phyloP scores from a whole-genome alignment of 257 asterid genomes.

The Pogostemon cablin region DNA sequence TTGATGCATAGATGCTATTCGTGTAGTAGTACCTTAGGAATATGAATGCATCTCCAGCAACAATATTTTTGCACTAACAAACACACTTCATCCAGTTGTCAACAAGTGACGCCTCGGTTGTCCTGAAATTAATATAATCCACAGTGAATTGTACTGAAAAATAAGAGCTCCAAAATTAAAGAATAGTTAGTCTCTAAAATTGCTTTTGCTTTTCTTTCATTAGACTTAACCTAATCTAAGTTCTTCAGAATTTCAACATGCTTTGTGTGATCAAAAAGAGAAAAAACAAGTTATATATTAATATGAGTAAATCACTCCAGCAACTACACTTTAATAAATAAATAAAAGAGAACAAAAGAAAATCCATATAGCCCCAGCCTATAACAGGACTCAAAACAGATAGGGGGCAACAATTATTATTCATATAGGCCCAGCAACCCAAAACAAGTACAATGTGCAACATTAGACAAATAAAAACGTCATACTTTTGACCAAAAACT shows the following conservation, averaged over 20 bases:
- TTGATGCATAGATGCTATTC: neutral
- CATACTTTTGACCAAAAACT: constrained; percentile 8
- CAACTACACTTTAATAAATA: no score
- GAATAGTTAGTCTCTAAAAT: neutral
- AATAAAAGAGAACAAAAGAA: neutral
- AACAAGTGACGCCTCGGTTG: constrained; percentile 98
- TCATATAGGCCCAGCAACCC: neutral
- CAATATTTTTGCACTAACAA: constrained; percentile 92
- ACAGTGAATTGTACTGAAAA: neutral
- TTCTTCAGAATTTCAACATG: neutral
- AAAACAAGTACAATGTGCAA: neutral
- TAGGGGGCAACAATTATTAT: neutral
- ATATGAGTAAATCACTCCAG: constrained; percentile 1
- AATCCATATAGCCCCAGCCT: constrained; percentile 3
- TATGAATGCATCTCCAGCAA: constrained; percentile 97
- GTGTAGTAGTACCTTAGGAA: constrained; percentile 68
- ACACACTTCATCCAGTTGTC: constrained; percentile 99
- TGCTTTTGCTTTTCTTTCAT: neutral
- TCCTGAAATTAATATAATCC: constrained; percentile 53
- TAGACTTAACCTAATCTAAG: neutral
- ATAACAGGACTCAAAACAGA: neutral
- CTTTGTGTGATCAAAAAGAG: constrained; percentile 10
- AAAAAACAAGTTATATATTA: neutral
- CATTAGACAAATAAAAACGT: neutral
- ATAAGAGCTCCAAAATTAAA: constrained; percentile 4